A percentile compares a stretch with the other conserved stretches of the same genome.
phyloP scores from a whole-genome alignment of 129 eudicot genomes.

The Flaveria bidentis region DNA sequence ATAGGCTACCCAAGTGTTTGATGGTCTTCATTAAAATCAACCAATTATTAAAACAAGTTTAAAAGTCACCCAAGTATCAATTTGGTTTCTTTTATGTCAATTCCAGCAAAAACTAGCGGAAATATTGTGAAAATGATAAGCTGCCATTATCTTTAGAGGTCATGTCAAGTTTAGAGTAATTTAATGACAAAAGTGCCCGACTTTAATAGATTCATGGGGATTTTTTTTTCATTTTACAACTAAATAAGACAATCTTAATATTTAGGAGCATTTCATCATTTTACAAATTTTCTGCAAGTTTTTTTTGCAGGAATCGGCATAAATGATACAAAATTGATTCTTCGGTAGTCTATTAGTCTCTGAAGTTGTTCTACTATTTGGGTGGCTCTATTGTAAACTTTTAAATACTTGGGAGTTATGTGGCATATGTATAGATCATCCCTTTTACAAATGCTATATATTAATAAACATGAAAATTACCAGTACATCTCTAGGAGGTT shows the following conservation, averaged over 20 bases:
- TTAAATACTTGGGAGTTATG: not conserved
- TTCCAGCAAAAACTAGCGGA: not conserved
- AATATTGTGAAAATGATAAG: not conserved
- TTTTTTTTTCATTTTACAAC: not conserved
- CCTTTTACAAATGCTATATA: not conserved
- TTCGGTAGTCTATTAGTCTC: not conserved
- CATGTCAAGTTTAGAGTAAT: not conserved
- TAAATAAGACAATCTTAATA: not conserved
- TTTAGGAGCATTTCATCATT: not conserved
- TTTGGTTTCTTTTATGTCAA: not conserved
- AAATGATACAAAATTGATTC: not conserved
- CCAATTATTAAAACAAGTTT: not conserved
- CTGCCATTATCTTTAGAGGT: not conserved
- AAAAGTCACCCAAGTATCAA: not conserved
- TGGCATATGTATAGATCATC: not conserved
- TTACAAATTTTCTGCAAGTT: not conserved
- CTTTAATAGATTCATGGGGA: not conserved
- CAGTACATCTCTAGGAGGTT: constrained; percentile 83
- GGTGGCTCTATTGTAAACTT: not conserved
- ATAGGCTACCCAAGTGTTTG: not conserved
- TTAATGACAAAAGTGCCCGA: not conserved
- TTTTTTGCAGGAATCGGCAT: not conserved
- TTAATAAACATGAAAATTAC: constrained; percentile 32
- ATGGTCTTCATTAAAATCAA: not conserved
- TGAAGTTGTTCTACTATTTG: not conserved